These are phyloP conservation scores for Emericellopsis cladophorae DNA, from an alignment of 2,329 filamentous ascomycete genomes.

Conservation along the genomic window DNA sequence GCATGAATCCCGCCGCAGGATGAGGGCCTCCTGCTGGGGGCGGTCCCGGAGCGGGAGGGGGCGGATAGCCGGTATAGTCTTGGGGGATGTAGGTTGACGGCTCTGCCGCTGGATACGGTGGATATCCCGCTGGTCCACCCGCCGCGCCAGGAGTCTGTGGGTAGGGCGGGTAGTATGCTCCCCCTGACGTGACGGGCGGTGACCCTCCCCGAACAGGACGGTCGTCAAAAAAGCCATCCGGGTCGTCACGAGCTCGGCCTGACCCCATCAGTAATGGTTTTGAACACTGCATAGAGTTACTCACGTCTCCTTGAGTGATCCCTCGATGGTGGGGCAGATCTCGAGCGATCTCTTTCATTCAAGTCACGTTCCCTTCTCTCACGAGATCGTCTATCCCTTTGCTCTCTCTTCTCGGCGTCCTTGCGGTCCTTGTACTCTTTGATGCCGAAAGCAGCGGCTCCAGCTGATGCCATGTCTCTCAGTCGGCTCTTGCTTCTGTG, in stretches of 20 bases:
- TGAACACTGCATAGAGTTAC: not conserved
- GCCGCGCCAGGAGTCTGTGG: constrained; percentile 14
- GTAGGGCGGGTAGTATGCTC: constrained; percentile 32
- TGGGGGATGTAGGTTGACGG: constrained; percentile 22
- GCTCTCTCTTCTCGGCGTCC: constrained; percentile 12
- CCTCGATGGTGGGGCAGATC: constrained; percentile 5
- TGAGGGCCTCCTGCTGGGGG: constrained; percentile 11
- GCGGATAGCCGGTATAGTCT: constrained; percentile 26
- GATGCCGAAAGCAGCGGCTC: constrained; percentile 49
- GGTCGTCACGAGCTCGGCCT: constrained; percentile 23
- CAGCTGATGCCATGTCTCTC: constrained; percentile 42
- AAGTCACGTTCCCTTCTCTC: constrained; percentile 3
- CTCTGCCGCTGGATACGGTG: too few species aligned
- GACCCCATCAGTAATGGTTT: constrained; percentile 6
- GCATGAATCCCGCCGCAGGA: constrained; percentile 14
- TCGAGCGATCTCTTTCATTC: not conserved
- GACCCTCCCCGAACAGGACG: constrained; percentile 23
- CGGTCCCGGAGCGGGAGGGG: constrained; percentile 14
- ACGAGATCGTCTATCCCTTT: constrained; percentile 2
- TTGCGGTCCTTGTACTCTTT: constrained; percentile 44
- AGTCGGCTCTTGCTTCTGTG: constrained; percentile 42
- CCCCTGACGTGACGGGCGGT: constrained; percentile 37
- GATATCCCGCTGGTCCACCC: constrained; percentile 11
- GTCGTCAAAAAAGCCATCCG: constrained; percentile 21
- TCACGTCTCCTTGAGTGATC: constrained; percentile 5